Base-by-base conservation (phyloP, 768 basidiomycete species). In the Boletus rubropictus region DNA sequence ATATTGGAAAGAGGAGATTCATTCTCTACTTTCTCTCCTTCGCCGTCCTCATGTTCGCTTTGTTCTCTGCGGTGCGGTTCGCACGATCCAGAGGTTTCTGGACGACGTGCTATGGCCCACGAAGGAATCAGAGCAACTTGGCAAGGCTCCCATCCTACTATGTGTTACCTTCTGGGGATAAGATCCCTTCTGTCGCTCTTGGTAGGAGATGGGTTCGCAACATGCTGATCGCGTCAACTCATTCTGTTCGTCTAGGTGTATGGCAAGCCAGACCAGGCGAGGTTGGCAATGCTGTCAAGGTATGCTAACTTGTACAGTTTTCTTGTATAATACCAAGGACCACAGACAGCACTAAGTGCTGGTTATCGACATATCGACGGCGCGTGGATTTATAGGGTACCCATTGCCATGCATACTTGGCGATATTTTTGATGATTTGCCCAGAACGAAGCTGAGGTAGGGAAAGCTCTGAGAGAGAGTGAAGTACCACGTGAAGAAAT, bases 281-380 rank as follows among this genome's bases (percentile, higher is more conserved):
- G 53, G 86, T 88, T 34, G 85, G 84, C 2, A 61, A 66, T 12
- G 85, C 86, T 18, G 83, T 89, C 49, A 80, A 79, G 69, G 81
- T 76, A 39, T 0, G 56, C 21, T n/a, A 25, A 6, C 29, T 18
- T 0, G 4, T n/a, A 21, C 22, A 9, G 5, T 3, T 28, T 17
- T 25, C 4, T 18, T 17, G 2, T 24, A 22, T 8, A 20, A 25
- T 33, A 18, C 35, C 46, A 22, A 49, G 20, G 2, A 8, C 7
- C 9, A 10, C 43, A 82, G 77, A 68, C 75, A 3, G 84, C 84
- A 2, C 60, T 87, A 44, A 68, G 72, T 21, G 67, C 76, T 5
- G 84, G 85, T 0, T 87, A 87, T 55, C 72, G 78, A 50, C 85
- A 86, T 57, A 83, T 87, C 37, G 85, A 86, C 53, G 84, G 77